Evolutionary conservation across 164 flowering plant species (phyloP), one percentile per base, ranked within the genome.

Genomic region (Malania oleifera): DNA sequence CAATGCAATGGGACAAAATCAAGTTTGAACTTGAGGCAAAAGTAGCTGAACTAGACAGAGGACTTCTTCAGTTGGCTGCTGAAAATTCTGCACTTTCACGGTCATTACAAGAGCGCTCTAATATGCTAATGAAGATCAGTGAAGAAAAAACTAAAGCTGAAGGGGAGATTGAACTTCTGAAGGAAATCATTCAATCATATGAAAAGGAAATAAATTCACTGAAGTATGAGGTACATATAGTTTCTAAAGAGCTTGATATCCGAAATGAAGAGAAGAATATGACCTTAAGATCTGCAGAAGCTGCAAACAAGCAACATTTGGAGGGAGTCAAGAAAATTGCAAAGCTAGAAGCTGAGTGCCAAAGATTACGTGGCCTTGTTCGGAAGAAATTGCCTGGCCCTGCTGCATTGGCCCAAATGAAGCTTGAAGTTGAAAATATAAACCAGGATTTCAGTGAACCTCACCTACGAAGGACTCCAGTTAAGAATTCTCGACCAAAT

Each of bases 171-270:
- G 54, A 62, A 34, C 43, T 52, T 31, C 50, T 56, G 13, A 82
- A 78, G 51, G 47, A 19, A 77, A 77, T 61, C 37, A 12, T 80
- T 25, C 75, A 74, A 12, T 63, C 77, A 28, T 64, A 53, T 20
- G 80, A 82, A 51, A 85, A 77, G 63, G 84, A 77, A 13, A 74
- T 73, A 50, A 60, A 64, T 49, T 75, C 81, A 53, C 60, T 84
- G 54, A 82, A 59, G 20, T 84, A 80, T 54, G 87, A 84, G 65
- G 69, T 80, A 29, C 73, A 75, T 37, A 73, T 84, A 48, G 75
- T 80, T 23, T 79, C 79, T 66, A 84, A 78, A 74, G 85, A 84
- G 75, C 80, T 84, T 52, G 85, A 84, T 50, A 80, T 84, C 31
- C 69, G 91, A 25, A 84, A 80, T 64, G 85, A 85, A 62, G 85